These are phyloP conservation scores for Coniochaeta sp. DNA, from an alignment of 2,329 filamentous ascomycete genomes.

Conservation along the genomic window DNA sequence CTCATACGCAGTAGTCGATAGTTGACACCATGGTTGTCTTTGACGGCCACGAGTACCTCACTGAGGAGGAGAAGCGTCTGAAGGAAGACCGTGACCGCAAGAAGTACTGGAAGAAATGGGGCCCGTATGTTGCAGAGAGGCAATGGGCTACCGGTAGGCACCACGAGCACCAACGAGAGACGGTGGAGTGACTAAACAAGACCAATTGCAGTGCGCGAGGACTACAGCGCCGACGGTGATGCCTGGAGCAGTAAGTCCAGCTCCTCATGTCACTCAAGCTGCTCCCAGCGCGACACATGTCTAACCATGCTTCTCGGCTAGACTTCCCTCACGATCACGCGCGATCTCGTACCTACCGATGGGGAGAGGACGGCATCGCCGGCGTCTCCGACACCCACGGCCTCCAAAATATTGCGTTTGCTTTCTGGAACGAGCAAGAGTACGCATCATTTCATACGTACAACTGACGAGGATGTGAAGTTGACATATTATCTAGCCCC, in stretches of 20 bases:
- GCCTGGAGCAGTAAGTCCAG: conserved; percentile 80
- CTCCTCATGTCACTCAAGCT: neutral
- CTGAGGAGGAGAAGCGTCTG: conserved; percentile 83
- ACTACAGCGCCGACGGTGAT: conserved; percentile 84
- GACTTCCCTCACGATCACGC: conserved; percentile 94
- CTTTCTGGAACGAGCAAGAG: conserved; percentile 98
- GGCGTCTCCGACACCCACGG: conserved; percentile 90
- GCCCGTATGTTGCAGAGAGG: conserved; percentile 84
- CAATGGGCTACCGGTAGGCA: conserved; percentile 86
- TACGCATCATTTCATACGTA: conserved; percentile 27
- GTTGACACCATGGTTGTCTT: conserved; percentile 69
- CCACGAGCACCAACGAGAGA: neutral
- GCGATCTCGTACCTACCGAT: conserved; percentile 79
- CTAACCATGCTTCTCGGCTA: conserved; percentile 24
- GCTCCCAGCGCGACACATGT: neutral
- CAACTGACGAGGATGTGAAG: neutral
- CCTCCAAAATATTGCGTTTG: conserved; percentile 85
- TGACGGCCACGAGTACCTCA: conserved; percentile 79
- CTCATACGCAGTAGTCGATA: neutral
- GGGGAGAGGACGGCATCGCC: conserved; percentile 96
- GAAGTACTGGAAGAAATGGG: conserved; percentile 99
- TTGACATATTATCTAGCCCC: conserved; percentile 53
- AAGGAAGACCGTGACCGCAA: conserved; percentile 73
- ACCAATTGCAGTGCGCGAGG: conserved; percentile 64
- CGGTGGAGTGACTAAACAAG: conserved; percentile 7